Conservation (phyloP, 1,284 basidiomycete species). For the Malassezia globosa region DNA sequence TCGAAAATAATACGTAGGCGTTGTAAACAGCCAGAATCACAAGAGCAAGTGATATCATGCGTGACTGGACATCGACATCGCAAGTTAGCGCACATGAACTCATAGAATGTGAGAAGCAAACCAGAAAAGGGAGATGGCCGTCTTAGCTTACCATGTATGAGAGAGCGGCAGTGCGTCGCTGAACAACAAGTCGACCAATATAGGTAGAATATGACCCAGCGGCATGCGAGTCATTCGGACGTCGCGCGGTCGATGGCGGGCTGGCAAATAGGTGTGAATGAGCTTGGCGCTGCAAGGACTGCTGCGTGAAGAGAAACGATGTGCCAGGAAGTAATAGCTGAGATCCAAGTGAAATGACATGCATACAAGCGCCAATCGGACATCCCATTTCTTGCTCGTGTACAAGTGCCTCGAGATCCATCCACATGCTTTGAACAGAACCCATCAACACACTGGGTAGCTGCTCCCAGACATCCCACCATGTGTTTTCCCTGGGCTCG, state of each 20-base stretch:
- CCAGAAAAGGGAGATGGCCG: not conserved
- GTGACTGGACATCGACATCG: too few species aligned
- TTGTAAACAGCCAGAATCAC: conserved; percentile 8
- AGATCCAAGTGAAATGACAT: conserved; percentile 7
- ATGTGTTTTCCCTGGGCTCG: not conserved
- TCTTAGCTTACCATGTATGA: conserved; percentile 6
- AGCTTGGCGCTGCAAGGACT: conserved; percentile 1
- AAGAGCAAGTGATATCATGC: conserved; percentile 4
- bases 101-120: too few species aligned
- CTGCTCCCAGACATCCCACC: not conserved
- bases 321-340: conserved; percentile 15
- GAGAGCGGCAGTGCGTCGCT: conserved; percentile 9
- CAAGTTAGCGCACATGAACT: too few species aligned
- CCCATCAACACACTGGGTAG: not conserved
- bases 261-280: conserved; percentile 9
- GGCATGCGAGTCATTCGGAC: not conserved
- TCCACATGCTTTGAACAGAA: conserved; percentile 2
- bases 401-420: conserved; percentile 9
- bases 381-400: conserved; percentile 6
- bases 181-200: conserved; percentile 4
- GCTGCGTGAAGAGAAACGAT: not conserved
- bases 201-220: conserved; percentile 2
- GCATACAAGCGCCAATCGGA: conserved; percentile 5
- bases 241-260: not conserved
- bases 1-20: conserved; percentile 11